A percentile compares a stretch with the other conserved stretches of the same genome.
phyloP scores from a whole-genome alignment of 2,329 filamentous ascomycete genomes.

The Claviceps quebecensis region DNA sequence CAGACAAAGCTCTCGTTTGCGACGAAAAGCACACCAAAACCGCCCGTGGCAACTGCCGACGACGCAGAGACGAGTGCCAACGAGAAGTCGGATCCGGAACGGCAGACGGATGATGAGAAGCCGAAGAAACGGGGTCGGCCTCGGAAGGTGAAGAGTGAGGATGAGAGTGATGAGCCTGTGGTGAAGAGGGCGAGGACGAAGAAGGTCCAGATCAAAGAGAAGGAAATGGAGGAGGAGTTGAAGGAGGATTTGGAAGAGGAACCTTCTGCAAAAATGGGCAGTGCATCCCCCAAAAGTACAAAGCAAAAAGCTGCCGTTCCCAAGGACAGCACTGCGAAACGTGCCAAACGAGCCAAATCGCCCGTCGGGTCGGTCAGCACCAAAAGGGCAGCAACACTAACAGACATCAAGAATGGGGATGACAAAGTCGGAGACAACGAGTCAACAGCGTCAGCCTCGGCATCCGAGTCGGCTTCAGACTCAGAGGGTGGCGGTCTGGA shows the following conservation, averaged over 20 bases:
- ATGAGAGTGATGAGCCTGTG: conserved; percentile 43
- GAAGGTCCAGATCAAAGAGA: conserved; percentile 35
- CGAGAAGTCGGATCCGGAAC: conserved; percentile 24
- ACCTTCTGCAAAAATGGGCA: background rate
- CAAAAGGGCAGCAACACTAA: conserved; percentile 9
- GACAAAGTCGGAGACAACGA: conserved; percentile 12
- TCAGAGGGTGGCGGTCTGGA: conserved; percentile 37
- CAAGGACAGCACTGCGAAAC: conserved; percentile 11
- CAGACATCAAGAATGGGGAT: conserved; percentile 15
- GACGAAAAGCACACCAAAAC: conserved; percentile 31
- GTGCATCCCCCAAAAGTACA: background rate
- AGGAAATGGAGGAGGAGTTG: conserved; percentile 29
- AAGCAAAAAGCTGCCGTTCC: conserved; percentile 13
- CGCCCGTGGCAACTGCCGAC: conserved; percentile 14
- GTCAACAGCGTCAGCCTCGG: conserved; percentile 3
- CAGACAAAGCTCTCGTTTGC: conserved; percentile 72
- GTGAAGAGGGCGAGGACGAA: conserved; percentile 40
- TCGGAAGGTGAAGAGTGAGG: conserved; percentile 20
- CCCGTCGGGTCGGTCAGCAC: background rate
- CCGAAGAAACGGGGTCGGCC: conserved; percentile 34
- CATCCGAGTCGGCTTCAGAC: conserved; percentile 22
- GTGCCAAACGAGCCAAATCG: background rate
- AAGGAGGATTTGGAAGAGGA: background rate
- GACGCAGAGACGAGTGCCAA: conserved; percentile 18
- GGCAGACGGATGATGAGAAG: conserved; percentile 17